Evolutionary conservation across 1,284 basidiomycete species (phyloP).

Genomic region (Leccinum subrobustum): DNA sequence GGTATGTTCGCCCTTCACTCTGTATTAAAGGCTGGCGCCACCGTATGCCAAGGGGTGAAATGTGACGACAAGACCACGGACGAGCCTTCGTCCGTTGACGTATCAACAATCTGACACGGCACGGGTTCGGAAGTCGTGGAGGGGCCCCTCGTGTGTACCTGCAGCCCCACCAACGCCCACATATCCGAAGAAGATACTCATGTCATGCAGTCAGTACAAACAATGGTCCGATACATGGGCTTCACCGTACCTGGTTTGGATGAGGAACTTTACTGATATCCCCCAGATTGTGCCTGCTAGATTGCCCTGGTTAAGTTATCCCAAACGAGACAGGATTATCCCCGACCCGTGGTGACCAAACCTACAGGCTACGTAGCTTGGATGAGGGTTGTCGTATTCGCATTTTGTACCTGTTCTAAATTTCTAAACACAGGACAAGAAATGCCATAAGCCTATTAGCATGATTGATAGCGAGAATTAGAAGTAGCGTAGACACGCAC

Average conservation of each 20-base stretch:
- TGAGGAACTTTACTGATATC: conserved; percentile 3
- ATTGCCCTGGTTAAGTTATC: conserved; percentile 6
- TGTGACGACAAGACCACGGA: conserved; percentile 1
- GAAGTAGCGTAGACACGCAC: background rate
- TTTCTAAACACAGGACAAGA: background rate
- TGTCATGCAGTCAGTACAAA: conserved; percentile 7
- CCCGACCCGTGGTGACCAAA: background rate
- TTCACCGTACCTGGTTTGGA: conserved; percentile 14
- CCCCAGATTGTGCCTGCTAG: conserved; percentile 16
- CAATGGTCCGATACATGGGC: conserved; percentile 6
- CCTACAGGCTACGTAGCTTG: background rate
- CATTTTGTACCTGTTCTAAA: background rate
- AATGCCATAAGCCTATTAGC: background rate
- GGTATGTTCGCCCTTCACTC: background rate
- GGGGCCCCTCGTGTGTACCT: background rate
- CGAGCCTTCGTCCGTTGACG: background rate
- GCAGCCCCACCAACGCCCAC: background rate
- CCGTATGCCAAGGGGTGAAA: conserved; percentile 1
- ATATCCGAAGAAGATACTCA: background rate
- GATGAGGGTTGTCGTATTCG: background rate
- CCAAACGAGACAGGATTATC: background rate
- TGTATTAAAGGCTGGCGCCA: background rate
- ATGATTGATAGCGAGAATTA: background rate
- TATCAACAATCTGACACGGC: background rate
- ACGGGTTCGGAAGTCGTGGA: background rate